phyloP scores from a whole-genome alignment of 1,284 basidiomycete genomes.

The Ceratobasidium sp. region DNA sequence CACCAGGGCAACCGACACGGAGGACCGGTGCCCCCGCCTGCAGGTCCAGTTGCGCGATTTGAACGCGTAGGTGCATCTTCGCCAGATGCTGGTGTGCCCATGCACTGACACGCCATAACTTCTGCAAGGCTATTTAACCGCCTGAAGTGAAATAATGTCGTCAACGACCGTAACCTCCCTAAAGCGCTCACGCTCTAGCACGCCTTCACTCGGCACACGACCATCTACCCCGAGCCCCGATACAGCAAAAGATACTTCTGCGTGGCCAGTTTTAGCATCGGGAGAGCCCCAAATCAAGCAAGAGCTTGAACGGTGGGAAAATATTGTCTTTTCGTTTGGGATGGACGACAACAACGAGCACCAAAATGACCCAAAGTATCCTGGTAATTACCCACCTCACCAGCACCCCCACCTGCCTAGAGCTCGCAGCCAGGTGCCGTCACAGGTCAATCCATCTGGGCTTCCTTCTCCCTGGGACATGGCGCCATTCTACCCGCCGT shows the following conservation, averaged over 20 bases:
- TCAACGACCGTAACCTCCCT: conserved; percentile 22
- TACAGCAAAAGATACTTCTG: conserved; percentile 3
- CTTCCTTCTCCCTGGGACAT: conserved; percentile 8
- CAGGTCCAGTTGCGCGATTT: conserved; percentile 41
- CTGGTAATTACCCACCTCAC: neutral
- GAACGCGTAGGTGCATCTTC: conserved; percentile 23
- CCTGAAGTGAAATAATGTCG: conserved; percentile 18
- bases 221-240: conserved; percentile 14
- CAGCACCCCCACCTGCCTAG: neutral
- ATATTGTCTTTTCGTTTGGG: conserved; percentile 29
- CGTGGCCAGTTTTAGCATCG: conserved; percentile 1
- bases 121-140: conserved; percentile 37
- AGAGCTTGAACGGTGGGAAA: conserved; percentile 39
- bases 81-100: conserved; percentile 3
- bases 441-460: neutral
- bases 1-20: conserved; percentile 35
- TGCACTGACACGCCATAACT: conserved; percentile 16
- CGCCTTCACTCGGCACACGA: conserved; percentile 23
- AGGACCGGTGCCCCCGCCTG: conserved; percentile 24
- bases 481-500: conserved; percentile 9
- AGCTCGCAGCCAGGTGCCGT: neutral
- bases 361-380: neutral
- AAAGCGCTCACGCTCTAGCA: conserved; percentile 29
- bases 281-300: conserved; percentile 20
- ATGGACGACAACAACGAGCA: conserved; percentile 26